These are phyloP conservation scores for Pterocarpus santalinus DNA, from an alignment of 306 rosid species.

Conservation along the genomic window DNA sequence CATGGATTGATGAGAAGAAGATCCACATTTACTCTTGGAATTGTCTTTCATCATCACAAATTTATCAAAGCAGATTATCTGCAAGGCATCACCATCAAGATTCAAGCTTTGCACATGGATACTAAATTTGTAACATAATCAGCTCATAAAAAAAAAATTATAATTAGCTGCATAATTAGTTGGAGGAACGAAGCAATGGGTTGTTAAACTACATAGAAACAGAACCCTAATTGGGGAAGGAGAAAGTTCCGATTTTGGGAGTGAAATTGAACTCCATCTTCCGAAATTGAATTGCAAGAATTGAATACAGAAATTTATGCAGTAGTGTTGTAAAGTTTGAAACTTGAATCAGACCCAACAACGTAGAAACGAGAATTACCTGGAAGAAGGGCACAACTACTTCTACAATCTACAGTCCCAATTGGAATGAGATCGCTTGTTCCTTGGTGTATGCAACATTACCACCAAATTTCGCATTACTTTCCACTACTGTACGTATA, in stretches of 20 bases:
- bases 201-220: not conserved
- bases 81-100: not conserved
- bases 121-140: not conserved
- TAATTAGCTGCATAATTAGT: not conserved
- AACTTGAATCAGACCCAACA: not conserved
- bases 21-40: slow-evolving; percentile 70
- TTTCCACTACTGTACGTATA: not conserved
- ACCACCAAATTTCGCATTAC: not conserved
- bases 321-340: not conserved
- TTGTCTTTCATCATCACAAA: slow-evolving; percentile 63
- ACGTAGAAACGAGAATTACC: not conserved
- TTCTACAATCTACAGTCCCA: not conserved
- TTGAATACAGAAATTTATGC: not conserved
- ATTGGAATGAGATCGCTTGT: not conserved
- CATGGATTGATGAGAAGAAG: slow-evolving; percentile 70
- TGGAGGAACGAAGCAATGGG: not conserved
- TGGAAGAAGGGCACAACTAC: not conserved
- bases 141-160: not conserved
- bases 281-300: not conserved
- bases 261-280: not conserved
- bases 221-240: not conserved
- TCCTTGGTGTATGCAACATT: not conserved
- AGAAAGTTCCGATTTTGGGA: not conserved
- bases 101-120: not conserved
- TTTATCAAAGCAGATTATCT: not conserved